These are phyloP conservation scores for cucumber (Cucumis sativus) DNA, from an alignment of 306 rosid species.

Conservation along the genomic window DNA sequence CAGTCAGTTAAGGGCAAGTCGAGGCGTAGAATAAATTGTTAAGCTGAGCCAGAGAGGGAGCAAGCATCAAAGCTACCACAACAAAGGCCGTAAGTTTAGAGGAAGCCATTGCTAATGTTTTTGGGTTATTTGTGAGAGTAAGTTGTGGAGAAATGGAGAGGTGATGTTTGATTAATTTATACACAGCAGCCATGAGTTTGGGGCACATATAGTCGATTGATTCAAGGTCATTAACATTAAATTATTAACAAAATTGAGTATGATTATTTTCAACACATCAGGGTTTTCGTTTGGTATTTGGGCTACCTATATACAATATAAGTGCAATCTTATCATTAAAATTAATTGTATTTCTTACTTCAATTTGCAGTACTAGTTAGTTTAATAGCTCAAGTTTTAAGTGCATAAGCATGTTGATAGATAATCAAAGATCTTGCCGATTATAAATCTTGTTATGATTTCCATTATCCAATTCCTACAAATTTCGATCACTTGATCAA, in stretches of 20 bases:
- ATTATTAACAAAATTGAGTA: background rate
- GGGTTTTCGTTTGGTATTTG: background rate
- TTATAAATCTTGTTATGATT: too few relatives aligned
- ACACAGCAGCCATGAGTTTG: background rate
- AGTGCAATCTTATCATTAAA: background rate
- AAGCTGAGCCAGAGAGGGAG: background rate
- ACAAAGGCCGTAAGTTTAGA: background rate
- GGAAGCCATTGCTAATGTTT: background rate
- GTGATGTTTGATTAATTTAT: background rate
- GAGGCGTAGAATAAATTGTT: background rate
- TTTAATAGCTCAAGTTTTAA: background rate
- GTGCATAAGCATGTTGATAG: background rate
- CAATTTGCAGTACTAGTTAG: background rate
- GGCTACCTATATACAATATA: background rate
- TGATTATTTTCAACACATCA: background rate
- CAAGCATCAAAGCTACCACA: background rate
- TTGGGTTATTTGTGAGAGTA: background rate
- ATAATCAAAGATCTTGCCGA: too few relatives aligned
- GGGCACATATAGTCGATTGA: background rate
- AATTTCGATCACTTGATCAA: too few relatives aligned
- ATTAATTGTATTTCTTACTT: background rate
- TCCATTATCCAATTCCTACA: too few relatives aligned
- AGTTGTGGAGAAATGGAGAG: background rate
- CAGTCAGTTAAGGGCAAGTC: slow-evolving; percentile 1
- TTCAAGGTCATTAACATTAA: background rate